Conservation (phyloP, 148 eudicot species). For the Chenopodium formosanum region DNA sequence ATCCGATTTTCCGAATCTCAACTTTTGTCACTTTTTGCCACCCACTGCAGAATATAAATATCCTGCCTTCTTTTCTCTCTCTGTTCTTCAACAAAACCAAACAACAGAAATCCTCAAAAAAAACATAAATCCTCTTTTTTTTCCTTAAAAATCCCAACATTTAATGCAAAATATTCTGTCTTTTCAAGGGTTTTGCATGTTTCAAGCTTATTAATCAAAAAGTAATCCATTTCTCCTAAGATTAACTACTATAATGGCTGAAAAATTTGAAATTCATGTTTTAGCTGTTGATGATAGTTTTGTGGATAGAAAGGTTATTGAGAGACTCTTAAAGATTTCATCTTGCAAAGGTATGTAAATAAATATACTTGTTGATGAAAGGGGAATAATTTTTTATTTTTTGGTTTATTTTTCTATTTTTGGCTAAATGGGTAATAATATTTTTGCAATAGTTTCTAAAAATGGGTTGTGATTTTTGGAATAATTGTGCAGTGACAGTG, state of each 20-base stretch:
- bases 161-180: constrained; percentile 14
- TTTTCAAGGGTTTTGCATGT: neutral
- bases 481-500: constrained; percentile 36
- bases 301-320: constrained; percentile 45
- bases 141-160: constrained; percentile 19
- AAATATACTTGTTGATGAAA: no score
- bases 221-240: neutral
- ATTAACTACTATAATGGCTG: constrained; percentile 19
- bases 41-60: constrained; percentile 4
- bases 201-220: neutral
- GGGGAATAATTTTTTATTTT: neutral
- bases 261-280: constrained; percentile 28
- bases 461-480: constrained; percentile 10
- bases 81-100: constrained; percentile 5
- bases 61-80: neutral
- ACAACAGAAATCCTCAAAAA: neutral
- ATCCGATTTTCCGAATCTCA: constrained; percentile 38
- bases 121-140: neutral
- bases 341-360: constrained; percentile 38
- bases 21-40: constrained; percentile 34
- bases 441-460: neutral
- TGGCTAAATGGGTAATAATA: neutral
- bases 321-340: constrained; percentile 38
- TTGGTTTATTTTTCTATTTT: neutral
- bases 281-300: constrained; percentile 48